phyloP scores from a whole-genome alignment of 2,329 filamentous ascomycete species.

The Ophiobolus disseminans region DNA sequence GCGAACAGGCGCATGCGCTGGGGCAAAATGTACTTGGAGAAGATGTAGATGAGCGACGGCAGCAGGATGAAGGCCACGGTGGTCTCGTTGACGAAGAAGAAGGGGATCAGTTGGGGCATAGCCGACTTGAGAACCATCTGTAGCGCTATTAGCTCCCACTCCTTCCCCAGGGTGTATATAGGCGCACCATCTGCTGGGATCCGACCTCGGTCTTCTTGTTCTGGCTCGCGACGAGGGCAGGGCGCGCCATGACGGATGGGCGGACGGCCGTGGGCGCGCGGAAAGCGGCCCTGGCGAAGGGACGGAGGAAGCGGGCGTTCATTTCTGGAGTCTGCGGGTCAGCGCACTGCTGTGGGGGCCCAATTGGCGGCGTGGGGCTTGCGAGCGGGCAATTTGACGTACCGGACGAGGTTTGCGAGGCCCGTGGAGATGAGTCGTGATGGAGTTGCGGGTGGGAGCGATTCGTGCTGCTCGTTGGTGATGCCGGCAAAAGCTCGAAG shows the following conservation, averaged over 20 bases:
- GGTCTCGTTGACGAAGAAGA: constrained; percentile 56
- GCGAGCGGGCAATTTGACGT: constrained; percentile 33
- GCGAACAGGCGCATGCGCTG: constrained; percentile 51
- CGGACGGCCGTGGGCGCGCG: constrained; percentile 47
- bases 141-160: constrained; percentile 21
- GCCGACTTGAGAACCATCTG: constrained; percentile 51
- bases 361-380: constrained; percentile 36
- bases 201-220: constrained; percentile 45
- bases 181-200: constrained; percentile 44
- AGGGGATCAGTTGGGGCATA: constrained; percentile 55
- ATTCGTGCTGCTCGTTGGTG: constrained; percentile 30
- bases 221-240: constrained; percentile 44
- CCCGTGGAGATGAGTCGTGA: constrained; percentile 45
- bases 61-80: constrained; percentile 51
- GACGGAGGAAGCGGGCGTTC: constrained; percentile 53
- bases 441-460: constrained; percentile 39
- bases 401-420: constrained; percentile 36
- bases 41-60: constrained; percentile 53
- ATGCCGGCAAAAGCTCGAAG: constrained; percentile 42
- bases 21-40: constrained; percentile 54
- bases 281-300: constrained; percentile 49
- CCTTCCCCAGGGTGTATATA: neutral
- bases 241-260: constrained; percentile 45
- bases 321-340: constrained; percentile 43
- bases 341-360: constrained; percentile 33